Conservation (phyloP, 2,329 filamentous ascomycete genomes). For the Neoascochyta sp. region DNA sequence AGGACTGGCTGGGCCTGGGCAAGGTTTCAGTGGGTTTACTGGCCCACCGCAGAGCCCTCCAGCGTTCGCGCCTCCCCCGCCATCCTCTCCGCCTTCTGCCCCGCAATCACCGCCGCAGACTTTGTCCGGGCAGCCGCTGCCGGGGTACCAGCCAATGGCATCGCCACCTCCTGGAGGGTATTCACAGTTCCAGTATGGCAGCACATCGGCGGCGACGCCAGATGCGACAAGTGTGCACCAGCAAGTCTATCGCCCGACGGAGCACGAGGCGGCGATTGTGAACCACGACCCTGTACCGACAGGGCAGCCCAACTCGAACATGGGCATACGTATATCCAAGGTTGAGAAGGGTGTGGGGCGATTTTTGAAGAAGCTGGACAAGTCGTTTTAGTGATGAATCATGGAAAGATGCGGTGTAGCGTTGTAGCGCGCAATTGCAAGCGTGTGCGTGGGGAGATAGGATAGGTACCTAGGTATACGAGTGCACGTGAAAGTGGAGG, state of each 20-base stretch:
- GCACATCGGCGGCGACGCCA: constrained; percentile 29
- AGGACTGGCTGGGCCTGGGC: constrained; percentile 39
- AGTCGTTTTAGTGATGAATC: no score
- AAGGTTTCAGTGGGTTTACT: constrained; percentile 31
- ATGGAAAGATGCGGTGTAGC: no score
- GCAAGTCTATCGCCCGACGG: constrained; percentile 66
- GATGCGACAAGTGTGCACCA: constrained; percentile 59
- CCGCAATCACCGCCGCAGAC: constrained; percentile 24
- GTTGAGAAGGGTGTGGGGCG: constrained; percentile 67
- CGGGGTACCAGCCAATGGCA: constrained; percentile 28
- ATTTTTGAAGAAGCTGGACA: constrained; percentile 75
- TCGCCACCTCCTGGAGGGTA: constrained; percentile 45
- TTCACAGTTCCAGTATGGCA: constrained; percentile 51
- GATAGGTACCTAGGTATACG: no score
- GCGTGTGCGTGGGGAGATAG: no score
- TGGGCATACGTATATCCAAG: constrained; percentile 63
- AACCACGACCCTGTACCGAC: constrained; percentile 19
- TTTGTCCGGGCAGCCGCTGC: no score
- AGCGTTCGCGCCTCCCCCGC: constrained; percentile 41
- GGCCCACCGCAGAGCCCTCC: constrained; percentile 32
- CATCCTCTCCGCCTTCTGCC: constrained; percentile 22
- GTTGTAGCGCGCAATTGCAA: no score
- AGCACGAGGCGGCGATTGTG: constrained; percentile 49
- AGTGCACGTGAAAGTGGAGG: no score
- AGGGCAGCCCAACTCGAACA: constrained; percentile 44